Percentiles rank a stretch among this genome's conserved stretches.
These are phyloP conservation scores for Pythium sp. DNA, from an alignment of 352 stramenopile species.

Conservation along the genomic window DNA sequence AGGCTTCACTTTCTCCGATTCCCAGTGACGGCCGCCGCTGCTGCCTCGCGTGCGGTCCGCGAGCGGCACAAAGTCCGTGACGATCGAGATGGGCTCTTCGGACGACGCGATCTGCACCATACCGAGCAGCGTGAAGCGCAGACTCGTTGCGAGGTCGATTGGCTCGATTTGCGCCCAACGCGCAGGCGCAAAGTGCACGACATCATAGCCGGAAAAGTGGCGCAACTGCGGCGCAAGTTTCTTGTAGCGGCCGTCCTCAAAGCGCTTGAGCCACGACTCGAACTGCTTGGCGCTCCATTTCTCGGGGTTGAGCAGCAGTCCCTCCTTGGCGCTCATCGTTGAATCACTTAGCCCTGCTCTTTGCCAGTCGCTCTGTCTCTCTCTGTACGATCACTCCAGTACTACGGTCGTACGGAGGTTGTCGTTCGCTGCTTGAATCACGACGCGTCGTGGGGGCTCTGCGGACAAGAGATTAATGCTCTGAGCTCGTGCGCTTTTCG, in stretches of 20 bases:
- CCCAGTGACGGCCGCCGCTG: slow-evolving; percentile 17
- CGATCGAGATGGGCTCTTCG: slow-evolving; percentile 62
- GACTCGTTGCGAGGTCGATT: slow-evolving; percentile 62
- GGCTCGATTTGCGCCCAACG: slow-evolving; percentile 61
- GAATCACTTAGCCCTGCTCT: slow-evolving; percentile 7
- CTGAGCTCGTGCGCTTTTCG: background rate
- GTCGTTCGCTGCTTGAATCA: background rate
- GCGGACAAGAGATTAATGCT: background rate
- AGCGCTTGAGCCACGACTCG: slow-evolving; percentile 67
- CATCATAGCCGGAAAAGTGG: slow-evolving; percentile 56
- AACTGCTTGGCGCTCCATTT: slow-evolving; percentile 80
- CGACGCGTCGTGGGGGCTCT: background rate
- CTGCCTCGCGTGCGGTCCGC: slow-evolving; percentile 18
- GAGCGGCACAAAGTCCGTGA: slow-evolving; percentile 76
- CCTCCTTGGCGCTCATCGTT: slow-evolving; percentile 91
- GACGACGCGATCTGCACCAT: slow-evolving; percentile 80
- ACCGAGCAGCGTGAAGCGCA: slow-evolving; percentile 82
- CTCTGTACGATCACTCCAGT: background rate
- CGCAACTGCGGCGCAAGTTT: slow-evolving; percentile 47
- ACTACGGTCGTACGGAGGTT: background rate
- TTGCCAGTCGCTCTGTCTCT: background rate
- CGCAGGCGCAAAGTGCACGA: slow-evolving; percentile 62
- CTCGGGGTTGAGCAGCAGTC: slow-evolving; percentile 72
- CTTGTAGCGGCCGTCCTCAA: slow-evolving; percentile 73
- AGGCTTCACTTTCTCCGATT: slow-evolving; percentile 30